Evolutionary conservation across 768 basidiomycete species (phyloP).

Genomic region (Holtermanniella nyarrowii): DNA sequence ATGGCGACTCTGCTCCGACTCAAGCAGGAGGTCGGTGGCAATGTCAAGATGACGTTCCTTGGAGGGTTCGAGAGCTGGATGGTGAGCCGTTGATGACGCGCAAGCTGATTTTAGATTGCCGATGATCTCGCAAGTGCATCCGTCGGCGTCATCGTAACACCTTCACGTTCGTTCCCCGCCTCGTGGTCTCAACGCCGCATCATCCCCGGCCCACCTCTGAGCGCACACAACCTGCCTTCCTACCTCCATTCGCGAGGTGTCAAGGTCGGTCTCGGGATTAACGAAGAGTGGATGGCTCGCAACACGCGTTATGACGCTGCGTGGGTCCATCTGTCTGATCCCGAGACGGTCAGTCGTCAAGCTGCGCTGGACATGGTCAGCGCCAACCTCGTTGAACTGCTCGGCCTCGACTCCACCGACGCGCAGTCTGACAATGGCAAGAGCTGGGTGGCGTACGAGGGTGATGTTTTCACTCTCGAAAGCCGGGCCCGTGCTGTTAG

Average conservation of each 20-base stretch:
- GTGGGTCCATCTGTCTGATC: constrained; percentile 55
- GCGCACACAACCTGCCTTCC: constrained; percentile 52
- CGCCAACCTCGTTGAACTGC: constrained; percentile 50
- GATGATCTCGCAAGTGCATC: constrained; percentile 56
- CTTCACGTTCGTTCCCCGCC: constrained; percentile 59
- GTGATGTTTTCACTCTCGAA: constrained; percentile 52
- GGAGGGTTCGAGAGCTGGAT: constrained; percentile 39
- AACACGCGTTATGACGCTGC: constrained; percentile 69
- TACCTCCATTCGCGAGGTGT: constrained; percentile 60
- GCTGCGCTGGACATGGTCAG: constrained; percentile 51
- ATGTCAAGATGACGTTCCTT: constrained; percentile 42
- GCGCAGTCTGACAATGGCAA: background rate
- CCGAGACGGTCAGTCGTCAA: constrained; percentile 43
- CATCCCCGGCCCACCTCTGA: constrained; percentile 61
- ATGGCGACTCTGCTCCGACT: constrained; percentile 58
- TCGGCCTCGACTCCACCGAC: constrained; percentile 45
- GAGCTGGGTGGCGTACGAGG: constrained; percentile 38
- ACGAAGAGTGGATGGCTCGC: constrained; percentile 60
- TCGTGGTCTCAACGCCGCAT: constrained; percentile 59
- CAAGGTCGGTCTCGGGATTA: constrained; percentile 46
- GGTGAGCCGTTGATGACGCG: constrained; percentile 24
- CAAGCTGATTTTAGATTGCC: constrained; percentile 57
- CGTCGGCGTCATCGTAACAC: constrained; percentile 60
- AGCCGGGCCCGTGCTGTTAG: constrained; percentile 50
- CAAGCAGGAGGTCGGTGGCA: constrained; percentile 53